Conservation (phyloP, 164 flowering plant species). For the Paratinospora sagittata region DNA sequence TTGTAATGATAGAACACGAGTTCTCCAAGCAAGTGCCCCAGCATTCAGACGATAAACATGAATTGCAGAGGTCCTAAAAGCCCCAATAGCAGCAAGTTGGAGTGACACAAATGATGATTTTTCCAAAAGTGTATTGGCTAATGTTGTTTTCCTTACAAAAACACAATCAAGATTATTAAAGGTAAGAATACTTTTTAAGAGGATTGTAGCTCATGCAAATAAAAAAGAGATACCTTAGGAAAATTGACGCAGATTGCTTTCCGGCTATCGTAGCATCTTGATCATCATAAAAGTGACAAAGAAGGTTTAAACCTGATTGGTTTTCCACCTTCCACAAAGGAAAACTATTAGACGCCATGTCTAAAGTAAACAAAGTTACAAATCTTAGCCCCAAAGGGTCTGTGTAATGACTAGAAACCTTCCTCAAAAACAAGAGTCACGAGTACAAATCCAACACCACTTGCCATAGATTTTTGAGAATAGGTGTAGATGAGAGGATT, state of each 20-base stretch:
- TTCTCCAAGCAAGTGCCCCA: slow-evolving; percentile 67
- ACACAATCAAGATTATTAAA: neutral
- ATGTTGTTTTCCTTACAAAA: slow-evolving; percentile 36
- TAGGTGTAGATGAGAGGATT: too few relatives aligned
- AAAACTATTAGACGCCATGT: neutral
- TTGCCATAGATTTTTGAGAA: too few relatives aligned
- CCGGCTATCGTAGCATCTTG: slow-evolving; percentile 39
- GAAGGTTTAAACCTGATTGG: slow-evolving; percentile 36
- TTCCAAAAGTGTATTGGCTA: slow-evolving; percentile 36
- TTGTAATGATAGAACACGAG: slow-evolving; percentile 52
- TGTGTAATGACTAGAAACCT: too few relatives aligned
- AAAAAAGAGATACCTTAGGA: slow-evolving; percentile 36
- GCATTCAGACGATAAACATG: slow-evolving; percentile 43
- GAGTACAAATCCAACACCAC: too few relatives aligned
- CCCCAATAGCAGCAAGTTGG: slow-evolving; percentile 48
- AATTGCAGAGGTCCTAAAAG: slow-evolving; percentile 58
- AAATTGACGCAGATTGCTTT: slow-evolving; percentile 44
- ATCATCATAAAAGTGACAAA: slow-evolving; percentile 38
- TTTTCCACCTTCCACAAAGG: slow-evolving; percentile 54
- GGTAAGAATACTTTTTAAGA: neutral
- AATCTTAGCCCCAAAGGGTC: too few relatives aligned
- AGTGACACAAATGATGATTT: slow-evolving; percentile 36
- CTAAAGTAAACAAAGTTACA: neutral
- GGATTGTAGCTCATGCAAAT: neutral
- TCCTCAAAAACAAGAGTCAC: too few relatives aligned